phyloP scores from a whole-genome alignment of 345 rosid species.

The Hibiscus mutabilis region DNA sequence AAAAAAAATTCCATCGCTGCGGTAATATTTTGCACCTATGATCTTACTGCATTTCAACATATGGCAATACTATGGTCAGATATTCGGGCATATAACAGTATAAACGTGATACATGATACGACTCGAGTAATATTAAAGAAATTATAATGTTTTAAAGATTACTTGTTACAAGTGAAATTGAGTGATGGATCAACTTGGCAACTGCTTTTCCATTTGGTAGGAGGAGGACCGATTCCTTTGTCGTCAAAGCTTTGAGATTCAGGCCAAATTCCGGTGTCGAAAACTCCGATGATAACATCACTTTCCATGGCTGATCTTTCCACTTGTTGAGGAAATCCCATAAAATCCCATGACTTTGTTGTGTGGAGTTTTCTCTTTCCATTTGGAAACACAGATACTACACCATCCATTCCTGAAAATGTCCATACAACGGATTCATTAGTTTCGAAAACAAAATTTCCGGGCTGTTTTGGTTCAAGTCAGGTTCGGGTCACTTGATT shows the following conservation, averaged over 20 bases:
- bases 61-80: not conserved
- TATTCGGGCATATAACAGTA: no score
- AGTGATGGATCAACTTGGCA: not conserved
- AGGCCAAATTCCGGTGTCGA: constrained; percentile 55
- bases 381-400: constrained; percentile 49
- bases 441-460: no score
- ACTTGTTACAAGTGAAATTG: constrained; percentile 10
- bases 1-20: not conserved
- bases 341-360: constrained; percentile 54
- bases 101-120: no score
- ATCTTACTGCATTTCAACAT: constrained; percentile 22
- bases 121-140: no score
- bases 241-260: constrained; percentile 39
- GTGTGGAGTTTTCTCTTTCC: constrained; percentile 39
- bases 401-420: constrained; percentile 31
- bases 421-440: no score
- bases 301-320: constrained; percentile 32
- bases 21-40: constrained; percentile 23
- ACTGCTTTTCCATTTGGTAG: constrained; percentile 1
- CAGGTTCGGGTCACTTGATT: no score
- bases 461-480: no score
- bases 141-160: not conserved
- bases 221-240: constrained; percentile 14
- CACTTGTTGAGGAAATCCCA: constrained; percentile 35
- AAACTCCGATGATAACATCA: constrained; percentile 38